Conservation (phyloP, 768 basidiomycete genomes). For the Cubamyces lactineus region DNA sequence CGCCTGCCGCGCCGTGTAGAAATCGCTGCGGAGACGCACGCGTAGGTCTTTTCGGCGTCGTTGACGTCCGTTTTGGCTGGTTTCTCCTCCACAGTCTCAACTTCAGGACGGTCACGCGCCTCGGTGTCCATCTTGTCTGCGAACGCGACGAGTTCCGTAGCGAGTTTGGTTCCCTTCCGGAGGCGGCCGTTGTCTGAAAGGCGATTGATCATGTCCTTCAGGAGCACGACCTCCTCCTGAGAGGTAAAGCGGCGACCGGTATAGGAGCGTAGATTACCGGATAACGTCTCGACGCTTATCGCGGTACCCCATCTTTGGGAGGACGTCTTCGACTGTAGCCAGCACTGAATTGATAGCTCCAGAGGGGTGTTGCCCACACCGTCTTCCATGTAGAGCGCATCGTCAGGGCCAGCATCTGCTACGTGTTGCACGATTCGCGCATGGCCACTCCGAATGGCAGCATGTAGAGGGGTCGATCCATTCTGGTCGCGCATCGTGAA, state of each 20-base stretch:
- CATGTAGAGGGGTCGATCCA: slow-evolving; percentile 57
- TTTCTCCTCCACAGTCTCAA: not conserved
- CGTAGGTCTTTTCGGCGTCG: slow-evolving; percentile 10
- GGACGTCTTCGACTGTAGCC: slow-evolving; percentile 16
- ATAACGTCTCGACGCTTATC: not conserved
- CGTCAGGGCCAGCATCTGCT: slow-evolving; percentile 41
- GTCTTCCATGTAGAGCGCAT: slow-evolving; percentile 52
- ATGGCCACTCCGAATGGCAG: slow-evolving; percentile 43
- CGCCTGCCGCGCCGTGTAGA: slow-evolving; percentile 11
- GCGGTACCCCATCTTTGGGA: not conserved
- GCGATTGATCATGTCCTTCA: slow-evolving; percentile 19
- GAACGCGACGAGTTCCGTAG: slow-evolving; percentile 24
- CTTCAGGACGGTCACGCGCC: slow-evolving; percentile 8
- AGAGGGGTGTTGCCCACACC: slow-evolving; percentile 37
- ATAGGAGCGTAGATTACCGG: not conserved
- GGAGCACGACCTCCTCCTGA: slow-evolving; percentile 17
- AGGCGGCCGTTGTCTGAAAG: slow-evolving; percentile 25
- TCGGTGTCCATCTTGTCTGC: slow-evolving; percentile 23
- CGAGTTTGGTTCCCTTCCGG: slow-evolving; percentile 27
- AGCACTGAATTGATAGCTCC: slow-evolving; percentile 30
- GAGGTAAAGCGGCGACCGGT: not conserved
- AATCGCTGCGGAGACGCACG: slow-evolving; percentile 19
- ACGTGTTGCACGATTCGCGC: slow-evolving; percentile 44
- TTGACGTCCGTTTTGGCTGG: not conserved
- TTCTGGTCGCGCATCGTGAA: slow-evolving; percentile 47